Conservation (phyloP, 164 flowering plant genomes). For the Piper longum region DNA sequence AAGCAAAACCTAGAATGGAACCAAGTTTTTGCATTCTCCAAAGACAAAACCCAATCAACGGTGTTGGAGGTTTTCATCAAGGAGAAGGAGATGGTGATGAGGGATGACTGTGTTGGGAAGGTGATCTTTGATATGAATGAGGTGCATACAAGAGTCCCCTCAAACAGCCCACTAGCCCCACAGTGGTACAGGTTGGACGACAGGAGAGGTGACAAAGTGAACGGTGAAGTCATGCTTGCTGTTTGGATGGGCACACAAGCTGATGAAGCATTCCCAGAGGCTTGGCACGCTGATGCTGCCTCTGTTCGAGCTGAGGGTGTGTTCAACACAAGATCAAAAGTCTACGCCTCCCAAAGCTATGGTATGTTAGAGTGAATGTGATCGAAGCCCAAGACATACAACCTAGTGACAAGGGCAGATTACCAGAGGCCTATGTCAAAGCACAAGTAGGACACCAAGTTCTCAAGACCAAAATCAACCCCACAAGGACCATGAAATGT, state of each 20-base stretch:
- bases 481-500: slow-evolving; percentile 31
- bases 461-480: slow-evolving; percentile 37
- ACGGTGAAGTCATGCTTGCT: slow-evolving; percentile 73
- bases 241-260: slow-evolving; percentile 94
- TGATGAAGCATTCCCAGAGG: slow-evolving; percentile 83
- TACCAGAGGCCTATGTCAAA: slow-evolving; percentile 50
- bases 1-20: slow-evolving; percentile 63
- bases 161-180: slow-evolving; percentile 89
- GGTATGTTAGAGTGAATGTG: slow-evolving; percentile 85
- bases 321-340: slow-evolving; percentile 61
- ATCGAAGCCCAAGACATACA: slow-evolving; percentile 82
- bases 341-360: slow-evolving; percentile 85
- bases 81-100: slow-evolving; percentile 40
- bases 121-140: slow-evolving; percentile 65
- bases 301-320: slow-evolving; percentile 71
- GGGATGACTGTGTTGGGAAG: slow-evolving; percentile 62
- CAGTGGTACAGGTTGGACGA: slow-evolving; percentile 81
- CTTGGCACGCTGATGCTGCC: slow-evolving; percentile 85
- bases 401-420: slow-evolving; percentile 36
- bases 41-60: slow-evolving; percentile 15
- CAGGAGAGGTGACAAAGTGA: slow-evolving; percentile 39
- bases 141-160: slow-evolving; percentile 78
- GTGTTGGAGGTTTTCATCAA: slow-evolving; percentile 14
- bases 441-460: slow-evolving; percentile 61
- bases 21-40: slow-evolving; percentile 36